A percentile compares a stretch with the other conserved stretches of the same genome.
These are phyloP conservation scores for Aureobasidium sp. DNA, from an alignment of 2,329 filamentous ascomycete genomes.

Conservation along the genomic window DNA sequence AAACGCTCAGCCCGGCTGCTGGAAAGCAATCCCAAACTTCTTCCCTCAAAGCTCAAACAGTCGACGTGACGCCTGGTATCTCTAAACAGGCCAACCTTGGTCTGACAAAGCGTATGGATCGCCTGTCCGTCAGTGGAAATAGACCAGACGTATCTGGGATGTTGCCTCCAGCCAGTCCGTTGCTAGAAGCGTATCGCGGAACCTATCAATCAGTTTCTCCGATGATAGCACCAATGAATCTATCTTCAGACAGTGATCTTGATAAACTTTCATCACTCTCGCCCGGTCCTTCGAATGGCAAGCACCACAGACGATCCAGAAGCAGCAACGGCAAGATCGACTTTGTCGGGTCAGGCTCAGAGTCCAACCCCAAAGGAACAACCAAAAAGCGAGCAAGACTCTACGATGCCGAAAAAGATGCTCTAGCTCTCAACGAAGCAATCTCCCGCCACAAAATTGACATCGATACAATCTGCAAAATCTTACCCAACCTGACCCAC, in stretches of 20 bases:
- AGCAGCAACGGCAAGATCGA: not conserved
- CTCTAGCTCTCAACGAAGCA: slow-evolving; percentile 64
- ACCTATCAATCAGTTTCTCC: slow-evolving; percentile 93
- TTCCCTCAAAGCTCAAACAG: slow-evolving; percentile 21
- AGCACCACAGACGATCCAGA: slow-evolving; percentile 2
- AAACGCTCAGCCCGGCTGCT: slow-evolving; percentile 20
- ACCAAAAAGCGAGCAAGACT: slow-evolving; percentile 59
- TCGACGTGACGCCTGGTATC: slow-evolving; percentile 34
- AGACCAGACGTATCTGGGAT: slow-evolving; percentile 32
- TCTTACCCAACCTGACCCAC: slow-evolving; percentile 74
- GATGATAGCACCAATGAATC: slow-evolving; percentile 69
- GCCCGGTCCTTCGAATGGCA: not conserved
- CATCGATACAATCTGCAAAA: slow-evolving; percentile 64
- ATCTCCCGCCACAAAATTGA: slow-evolving; percentile 60
- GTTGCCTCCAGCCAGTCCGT: slow-evolving; percentile 65
- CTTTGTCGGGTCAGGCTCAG: not conserved
- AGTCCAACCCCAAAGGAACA: slow-evolving; percentile 18
- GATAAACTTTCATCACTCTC: slow-evolving; percentile 9
- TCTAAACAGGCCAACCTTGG: slow-evolving; percentile 24
- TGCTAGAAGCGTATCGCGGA: slow-evolving; percentile 86
- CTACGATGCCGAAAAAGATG: slow-evolving; percentile 76
- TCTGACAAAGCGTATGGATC: slow-evolving; percentile 34
- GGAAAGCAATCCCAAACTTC: not conserved
- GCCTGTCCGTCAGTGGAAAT: slow-evolving; percentile 39
- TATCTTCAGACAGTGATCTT: slow-evolving; percentile 13